Conservation (phyloP, 2,329 filamentous ascomycete genomes). For the Zarea fungicola region DNA sequence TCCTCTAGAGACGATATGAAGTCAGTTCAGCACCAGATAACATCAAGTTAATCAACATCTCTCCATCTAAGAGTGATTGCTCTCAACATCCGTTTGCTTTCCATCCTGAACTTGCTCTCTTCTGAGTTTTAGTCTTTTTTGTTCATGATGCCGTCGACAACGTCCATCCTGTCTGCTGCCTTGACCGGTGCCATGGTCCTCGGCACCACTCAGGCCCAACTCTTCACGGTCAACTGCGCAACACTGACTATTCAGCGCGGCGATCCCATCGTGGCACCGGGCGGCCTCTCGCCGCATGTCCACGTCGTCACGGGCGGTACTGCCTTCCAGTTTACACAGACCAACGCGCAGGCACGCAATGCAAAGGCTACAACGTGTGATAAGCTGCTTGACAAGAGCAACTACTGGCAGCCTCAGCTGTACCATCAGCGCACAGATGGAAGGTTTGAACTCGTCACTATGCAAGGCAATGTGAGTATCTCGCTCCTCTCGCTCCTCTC, state of each 20-base stretch:
- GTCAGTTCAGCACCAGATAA: background rate
- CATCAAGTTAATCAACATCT: background rate
- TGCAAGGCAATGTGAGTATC: constrained; percentile 23
- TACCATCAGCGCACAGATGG: constrained; percentile 48
- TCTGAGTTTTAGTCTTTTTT: background rate
- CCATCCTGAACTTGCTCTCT: background rate
- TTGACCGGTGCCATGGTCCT: background rate
- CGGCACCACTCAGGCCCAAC: constrained; percentile 1
- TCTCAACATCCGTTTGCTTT: background rate
- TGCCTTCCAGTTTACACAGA: constrained; percentile 51
- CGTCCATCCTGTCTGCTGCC: background rate
- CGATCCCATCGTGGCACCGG: constrained; percentile 56
- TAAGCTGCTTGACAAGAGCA: constrained; percentile 56
- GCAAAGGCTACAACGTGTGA: constrained; percentile 61
- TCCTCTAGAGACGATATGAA: no score
- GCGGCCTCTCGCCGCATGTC: constrained; percentile 47
- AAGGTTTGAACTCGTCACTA: constrained; percentile 40
- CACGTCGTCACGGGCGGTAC: constrained; percentile 60
- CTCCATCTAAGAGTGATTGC: background rate
- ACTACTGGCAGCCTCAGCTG: constrained; percentile 64
- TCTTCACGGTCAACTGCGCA: constrained; percentile 25
- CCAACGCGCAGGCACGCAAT: constrained; percentile 44
- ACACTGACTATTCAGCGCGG: constrained; percentile 37
- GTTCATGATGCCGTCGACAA: background rate
- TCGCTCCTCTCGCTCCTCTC: background rate